Evolutionary conservation across 2,329 filamentous ascomycete species (phyloP).

Genomic region (Paecilomyces sp.): DNA sequence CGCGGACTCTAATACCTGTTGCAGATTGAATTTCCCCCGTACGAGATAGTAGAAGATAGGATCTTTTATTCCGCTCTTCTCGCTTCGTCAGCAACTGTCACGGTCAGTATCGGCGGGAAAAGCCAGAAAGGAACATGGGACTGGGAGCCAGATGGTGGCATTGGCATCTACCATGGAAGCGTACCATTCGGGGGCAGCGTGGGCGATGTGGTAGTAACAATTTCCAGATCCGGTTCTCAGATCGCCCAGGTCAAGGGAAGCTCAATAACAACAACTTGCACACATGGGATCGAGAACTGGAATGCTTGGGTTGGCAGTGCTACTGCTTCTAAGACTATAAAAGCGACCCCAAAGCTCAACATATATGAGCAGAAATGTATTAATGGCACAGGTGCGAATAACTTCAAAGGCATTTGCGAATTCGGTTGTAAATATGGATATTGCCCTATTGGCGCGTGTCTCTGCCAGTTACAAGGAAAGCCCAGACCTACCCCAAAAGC

Average conservation of each 20-base stretch:
- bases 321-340: background rate
- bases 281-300: background rate
- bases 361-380: slow-evolving; percentile 13
- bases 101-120: background rate
- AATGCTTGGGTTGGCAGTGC: background rate
- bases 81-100: background rate
- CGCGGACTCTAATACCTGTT: background rate
- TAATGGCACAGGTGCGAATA: slow-evolving; percentile 9
- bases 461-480: slow-evolving; percentile 13
- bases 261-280: background rate
- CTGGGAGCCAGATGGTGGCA: background rate
- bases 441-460: slow-evolving; percentile 17
- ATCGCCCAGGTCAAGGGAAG: background rate
- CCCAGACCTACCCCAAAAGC: background rate
- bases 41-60: background rate
- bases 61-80: background rate
- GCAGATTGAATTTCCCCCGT: background rate
- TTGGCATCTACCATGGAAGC: background rate
- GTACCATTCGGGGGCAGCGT: background rate
- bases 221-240: background rate
- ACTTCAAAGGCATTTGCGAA: slow-evolving; percentile 14
- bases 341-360: slow-evolving; percentile 1
- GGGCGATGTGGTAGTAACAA: background rate
- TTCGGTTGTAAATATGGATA: slow-evolving; percentile 20
- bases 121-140: background rate